Percentiles rank a stretch among this genome's conserved stretches.
Evolutionary conservation across 805 yeast species (phyloP).

Genomic region (Danielia reshetovae): DNA sequence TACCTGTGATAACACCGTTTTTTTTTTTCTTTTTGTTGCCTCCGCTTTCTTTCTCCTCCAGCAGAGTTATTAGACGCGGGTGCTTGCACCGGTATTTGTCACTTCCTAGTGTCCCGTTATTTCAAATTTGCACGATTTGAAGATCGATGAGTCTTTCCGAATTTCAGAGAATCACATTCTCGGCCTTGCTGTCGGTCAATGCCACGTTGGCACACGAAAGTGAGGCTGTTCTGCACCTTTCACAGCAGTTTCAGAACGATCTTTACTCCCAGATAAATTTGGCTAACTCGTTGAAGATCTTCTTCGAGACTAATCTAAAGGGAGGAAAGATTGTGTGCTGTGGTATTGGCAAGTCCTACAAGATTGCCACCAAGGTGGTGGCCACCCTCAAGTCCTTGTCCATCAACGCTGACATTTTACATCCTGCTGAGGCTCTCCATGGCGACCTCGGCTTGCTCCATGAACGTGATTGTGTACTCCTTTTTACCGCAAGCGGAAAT

Average conservation of each 20-base stretch:
- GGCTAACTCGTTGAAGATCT: slow-evolving; percentile 37
- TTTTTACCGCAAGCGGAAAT: slow-evolving; percentile 78
- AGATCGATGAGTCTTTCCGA: slow-evolving; percentile 1
- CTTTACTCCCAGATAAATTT: slow-evolving; percentile 44
- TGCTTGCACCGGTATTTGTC: too few relatives aligned
- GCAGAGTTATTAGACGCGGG: too few relatives aligned
- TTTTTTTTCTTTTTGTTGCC: too few relatives aligned
- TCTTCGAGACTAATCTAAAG: slow-evolving; percentile 23
- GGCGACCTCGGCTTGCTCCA: slow-evolving; percentile 80
- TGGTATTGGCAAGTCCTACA: slow-evolving; percentile 83
- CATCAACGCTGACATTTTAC: slow-evolving; percentile 61
- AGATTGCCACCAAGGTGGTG: slow-evolving; percentile 71
- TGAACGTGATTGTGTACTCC: slow-evolving; percentile 53
- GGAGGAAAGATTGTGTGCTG: slow-evolving; percentile 71
- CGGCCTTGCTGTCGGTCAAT: slow-evolving; percentile 32
- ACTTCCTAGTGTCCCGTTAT: too few relatives aligned
- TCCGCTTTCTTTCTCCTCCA: too few relatives aligned
- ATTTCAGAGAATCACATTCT: slow-evolving; percentile 9
- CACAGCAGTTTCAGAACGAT: slow-evolving; percentile 43
- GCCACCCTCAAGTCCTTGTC: slow-evolving; percentile 83
- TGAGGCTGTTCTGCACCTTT: slow-evolving; percentile 44
- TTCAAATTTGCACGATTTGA: too few relatives aligned
- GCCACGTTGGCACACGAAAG: slow-evolving; percentile 44
- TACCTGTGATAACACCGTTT: too few relatives aligned
- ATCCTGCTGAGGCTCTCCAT: slow-evolving; percentile 85